A percentile compares a stretch with the other conserved stretches of the same genome.
Conservation (phyloP, 2,329 filamentous ascomycete genomes). For the Fusarium temperatum region DNA sequence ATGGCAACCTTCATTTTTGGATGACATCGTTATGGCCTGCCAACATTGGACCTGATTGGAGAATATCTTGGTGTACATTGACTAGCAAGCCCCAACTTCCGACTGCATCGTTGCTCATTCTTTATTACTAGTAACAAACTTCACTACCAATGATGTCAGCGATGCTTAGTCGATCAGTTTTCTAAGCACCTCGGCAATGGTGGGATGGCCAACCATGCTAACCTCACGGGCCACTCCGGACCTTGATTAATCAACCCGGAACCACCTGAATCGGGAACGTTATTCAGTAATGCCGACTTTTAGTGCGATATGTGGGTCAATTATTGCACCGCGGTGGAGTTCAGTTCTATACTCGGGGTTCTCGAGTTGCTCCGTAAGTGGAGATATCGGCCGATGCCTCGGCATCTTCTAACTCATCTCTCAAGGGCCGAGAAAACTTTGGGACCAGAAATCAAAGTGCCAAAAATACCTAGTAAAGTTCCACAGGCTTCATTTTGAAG, state of each 20-base stretch:
- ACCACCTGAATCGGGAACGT: not conserved
- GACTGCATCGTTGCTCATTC: accelerated
- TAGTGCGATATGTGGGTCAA: not conserved
- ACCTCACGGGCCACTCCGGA: not conserved
- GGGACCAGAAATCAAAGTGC: not conserved
- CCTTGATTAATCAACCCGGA: not conserved
- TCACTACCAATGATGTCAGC: accelerated
- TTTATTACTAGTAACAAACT: accelerated
- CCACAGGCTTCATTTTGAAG: not conserved
- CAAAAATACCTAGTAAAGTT: accelerated
- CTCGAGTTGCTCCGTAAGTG: not conserved
- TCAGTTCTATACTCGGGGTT: not conserved
- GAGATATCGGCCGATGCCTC: not conserved
- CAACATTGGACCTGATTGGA: not conserved
- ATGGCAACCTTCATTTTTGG: not conserved
- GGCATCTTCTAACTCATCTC: not conserved
- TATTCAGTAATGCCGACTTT: not conserved
- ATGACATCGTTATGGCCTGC: not conserved
- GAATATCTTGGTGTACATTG: too few relatives aligned
- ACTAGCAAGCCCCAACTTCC: accelerated
- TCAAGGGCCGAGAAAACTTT: accelerated
- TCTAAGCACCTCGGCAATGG: not conserved
- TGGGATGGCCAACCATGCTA: not conserved
- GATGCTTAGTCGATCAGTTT: not conserved
- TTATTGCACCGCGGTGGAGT: not conserved